Base-by-base conservation (phyloP, 768 basidiomycete species). In the Leccinum longicurvipes region DNA sequence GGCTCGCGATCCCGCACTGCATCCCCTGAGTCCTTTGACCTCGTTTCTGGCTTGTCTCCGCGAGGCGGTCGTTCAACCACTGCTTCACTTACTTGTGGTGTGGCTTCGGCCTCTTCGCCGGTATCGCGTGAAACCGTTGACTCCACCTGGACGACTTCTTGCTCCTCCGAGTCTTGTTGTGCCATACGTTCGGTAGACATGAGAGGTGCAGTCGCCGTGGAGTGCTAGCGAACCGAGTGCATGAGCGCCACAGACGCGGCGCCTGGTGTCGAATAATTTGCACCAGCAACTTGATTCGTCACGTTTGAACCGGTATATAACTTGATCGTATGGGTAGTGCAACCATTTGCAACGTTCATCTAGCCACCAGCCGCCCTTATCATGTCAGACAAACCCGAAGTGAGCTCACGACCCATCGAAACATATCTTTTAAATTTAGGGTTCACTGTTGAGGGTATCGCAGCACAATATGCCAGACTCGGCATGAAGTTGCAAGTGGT, bases 1-100 rank as follows among this genome's bases (percentile, higher is more conserved):
- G 74, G 72, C 50, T 77, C 77, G 50, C 79, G 72, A 53, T 71
- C 68, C 23, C 54, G 63, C 11, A 24, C 48, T 19, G 44, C 36
- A 3, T 48, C 11, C 2, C 17, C 47, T 15, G n/a, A n/a, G n/a
- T 67, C 67, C 51, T 67, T 68, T n/a, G 19, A 41, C 34, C 54
- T 72, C 36, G 54, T 55, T 51, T 55, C 62, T 21, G 57, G 63
- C 45, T 63, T 55, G 44, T 51, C 51, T 42, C 17, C n/a, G n/a
- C n/a, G n/a, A n/a, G n/a, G 55, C 19, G 39, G 27, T 39, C 31
- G 56, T 36, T 60, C 63, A 23, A 23, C 29, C n/a, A 52, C n/a
- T n/a, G n/a, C 66, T 23, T 48, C 28, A 27, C 31, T 50, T 28
- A 1, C 34, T 23, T 24, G 50, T n/a, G 51, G 31, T 36, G 54